These are phyloP conservation scores for Colletotrichum sp. DNA, from an alignment of 2,329 filamentous ascomycete genomes.

Conservation along the genomic window DNA sequence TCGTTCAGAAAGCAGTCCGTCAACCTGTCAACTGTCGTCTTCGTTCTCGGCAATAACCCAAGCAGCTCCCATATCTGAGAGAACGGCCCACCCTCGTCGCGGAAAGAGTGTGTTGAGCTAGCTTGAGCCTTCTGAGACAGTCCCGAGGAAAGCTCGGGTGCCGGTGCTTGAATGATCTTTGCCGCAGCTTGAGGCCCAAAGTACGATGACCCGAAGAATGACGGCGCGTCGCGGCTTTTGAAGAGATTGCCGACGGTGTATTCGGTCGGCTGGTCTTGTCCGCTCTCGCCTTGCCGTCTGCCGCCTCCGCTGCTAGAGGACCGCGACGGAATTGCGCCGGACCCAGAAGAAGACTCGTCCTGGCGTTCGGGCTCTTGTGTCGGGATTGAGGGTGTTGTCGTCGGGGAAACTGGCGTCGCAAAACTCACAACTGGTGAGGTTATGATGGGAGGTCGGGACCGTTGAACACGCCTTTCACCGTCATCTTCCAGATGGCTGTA, in stretches of 20 bases:
- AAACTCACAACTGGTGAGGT: not conserved
- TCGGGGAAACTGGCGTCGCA: not conserved
- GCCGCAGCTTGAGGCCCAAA: conserved; percentile 36
- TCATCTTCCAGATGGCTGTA: conserved; percentile 5
- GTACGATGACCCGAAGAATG: conserved; percentile 34
- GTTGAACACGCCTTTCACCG: not conserved
- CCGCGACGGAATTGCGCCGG: not conserved
- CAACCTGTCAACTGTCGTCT: conserved; percentile 37
- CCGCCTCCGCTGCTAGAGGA: not conserved
- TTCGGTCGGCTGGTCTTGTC: conserved; percentile 4
- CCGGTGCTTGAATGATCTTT: conserved; percentile 30
- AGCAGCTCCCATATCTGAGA: conserved; percentile 46
- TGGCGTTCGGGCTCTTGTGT: not conserved
- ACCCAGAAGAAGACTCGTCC: not conserved
- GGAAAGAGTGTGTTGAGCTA: conserved; percentile 12
- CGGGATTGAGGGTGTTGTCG: not conserved
- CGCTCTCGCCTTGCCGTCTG: not conserved
- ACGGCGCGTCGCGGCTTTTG: conserved; percentile 32
- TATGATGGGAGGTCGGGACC: not conserved
- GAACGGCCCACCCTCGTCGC: conserved; percentile 23
- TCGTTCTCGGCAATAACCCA: conserved; percentile 39
- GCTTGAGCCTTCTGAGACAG: conserved; percentile 22
- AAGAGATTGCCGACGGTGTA: conserved; percentile 29
- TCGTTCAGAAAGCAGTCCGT: conserved; percentile 36
- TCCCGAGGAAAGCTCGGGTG: conserved; percentile 25